Evolutionary conservation across 768 basidiomycete genomes (phyloP), one percentile per base, ranked within the genome.

Genomic region (Mrakia hoshinonis): DNA sequence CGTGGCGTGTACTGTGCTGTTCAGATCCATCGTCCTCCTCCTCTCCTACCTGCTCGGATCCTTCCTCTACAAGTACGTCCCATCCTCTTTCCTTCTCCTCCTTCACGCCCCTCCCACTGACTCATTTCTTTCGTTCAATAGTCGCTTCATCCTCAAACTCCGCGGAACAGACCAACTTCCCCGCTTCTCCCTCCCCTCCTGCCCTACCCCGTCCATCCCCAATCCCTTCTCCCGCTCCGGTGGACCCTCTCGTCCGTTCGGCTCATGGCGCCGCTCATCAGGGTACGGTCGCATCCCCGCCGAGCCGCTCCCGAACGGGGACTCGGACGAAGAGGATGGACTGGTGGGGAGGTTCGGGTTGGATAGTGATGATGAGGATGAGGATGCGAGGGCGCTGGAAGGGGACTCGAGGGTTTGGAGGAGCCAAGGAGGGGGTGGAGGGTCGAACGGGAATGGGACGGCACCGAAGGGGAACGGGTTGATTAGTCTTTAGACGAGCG

Each of bases 81-180:
- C 9, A 38, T 47, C 65, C 47, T 31, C 18, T 46, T 22, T 64
- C 7, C 62, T 64, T 15, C 9, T 39, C 43, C 26, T 47, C 43
- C 10, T 22, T n/a, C n/a, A 1, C 7, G 7, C 6, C 6, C 15
- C 43, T 7, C 43, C 43, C 43, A 43, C 43, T 43, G 6, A 43
- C 43, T 9, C 20, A 5, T n/a, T 10, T 20, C 22, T 52, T 20
- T 22, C 26, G 22, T 48, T 34, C 38, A 7, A 1, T 54, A 68
- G 62, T 38, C 69, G 69, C 29, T 70, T 64, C 48, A 70, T 70
- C 38, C 69, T 70, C 60, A 63, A 70, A 48, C 69, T 70, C 22
- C 24, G n/a, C 9, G 69, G 69, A 36, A 34, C 48, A 12, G 69
- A 62, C 36, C 61, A 63, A 34, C 61, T 70, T 9, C 69, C 69